These are phyloP conservation scores for Artemisia annua DNA, from an alignment of 129 eudicot genomes.

Conservation along the genomic window DNA sequence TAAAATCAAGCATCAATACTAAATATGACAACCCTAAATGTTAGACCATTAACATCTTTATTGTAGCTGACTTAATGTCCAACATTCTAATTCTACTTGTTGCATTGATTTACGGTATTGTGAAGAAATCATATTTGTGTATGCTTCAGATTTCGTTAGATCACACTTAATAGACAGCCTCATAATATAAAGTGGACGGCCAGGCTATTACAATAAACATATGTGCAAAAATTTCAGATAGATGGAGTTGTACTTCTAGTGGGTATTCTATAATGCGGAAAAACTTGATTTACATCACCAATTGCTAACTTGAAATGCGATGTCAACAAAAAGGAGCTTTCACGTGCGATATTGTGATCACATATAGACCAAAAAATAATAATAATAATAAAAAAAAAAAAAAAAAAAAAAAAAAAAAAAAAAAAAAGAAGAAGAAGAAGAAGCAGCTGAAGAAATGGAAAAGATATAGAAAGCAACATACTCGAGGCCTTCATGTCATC, in stretches of 20 bases:
- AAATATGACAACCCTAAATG: no score
- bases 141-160: no score
- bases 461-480: slow-evolving; percentile 35
- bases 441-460: not conserved
- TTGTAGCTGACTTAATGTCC: not conserved
- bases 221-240: slow-evolving; percentile 5
- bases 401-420: no score
- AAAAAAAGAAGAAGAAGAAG: no score
- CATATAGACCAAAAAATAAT: not conserved
- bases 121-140: no score
- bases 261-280: not conserved
- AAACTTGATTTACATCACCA: slow-evolving; percentile 11
- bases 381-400: no score
- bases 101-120: no score
- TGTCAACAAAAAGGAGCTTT: not conserved
- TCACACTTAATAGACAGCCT: not conserved
- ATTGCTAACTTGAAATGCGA: slow-evolving; percentile 1
- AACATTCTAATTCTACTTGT: no score
- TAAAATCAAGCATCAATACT: slow-evolving; percentile 10
- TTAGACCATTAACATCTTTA: not conserved
- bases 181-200: not conserved
- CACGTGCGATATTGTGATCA: not conserved
- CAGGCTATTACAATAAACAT: not conserved
- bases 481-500: slow-evolving; percentile 99
- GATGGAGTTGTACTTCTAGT: slow-evolving; percentile 2